Evolutionary conservation across 495 filamentous ascomycete genomes (phyloP).

Genomic region (Emericellopsis terricola): DNA sequence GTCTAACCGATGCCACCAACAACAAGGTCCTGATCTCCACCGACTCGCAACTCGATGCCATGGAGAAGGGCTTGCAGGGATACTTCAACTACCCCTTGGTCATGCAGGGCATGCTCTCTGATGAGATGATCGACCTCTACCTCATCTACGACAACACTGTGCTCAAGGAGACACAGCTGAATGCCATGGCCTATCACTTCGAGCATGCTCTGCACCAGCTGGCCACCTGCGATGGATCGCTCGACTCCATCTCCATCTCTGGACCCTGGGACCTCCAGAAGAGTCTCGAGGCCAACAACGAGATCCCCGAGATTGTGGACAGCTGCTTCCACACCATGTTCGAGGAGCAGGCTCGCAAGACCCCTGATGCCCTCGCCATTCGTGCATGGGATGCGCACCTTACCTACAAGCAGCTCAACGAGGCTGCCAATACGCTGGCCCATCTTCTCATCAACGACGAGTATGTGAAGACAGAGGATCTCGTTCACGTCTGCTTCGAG

Average conservation of each 20-base stretch:
- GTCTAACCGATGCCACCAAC: background rate
- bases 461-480: conserved; percentile 26
- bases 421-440: conserved; percentile 65
- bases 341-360: conserved; percentile 3
- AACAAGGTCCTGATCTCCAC: conserved; percentile 4
- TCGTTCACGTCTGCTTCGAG: conserved; percentile 35
- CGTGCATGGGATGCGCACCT: conserved; percentile 44
- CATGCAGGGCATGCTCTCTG: conserved; percentile 5
- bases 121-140: conserved; percentile 3
- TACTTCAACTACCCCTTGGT: conserved; percentile 9
- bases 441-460: conserved; percentile 50
- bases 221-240: background rate
- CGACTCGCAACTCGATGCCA: too few species aligned
- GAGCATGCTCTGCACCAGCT: conserved; percentile 4
- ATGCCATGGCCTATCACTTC: conserved; percentile 8
- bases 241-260: background rate
- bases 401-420: conserved; percentile 77
- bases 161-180: conserved; percentile 6
- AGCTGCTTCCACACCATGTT: conserved; percentile 11
- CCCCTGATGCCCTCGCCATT: conserved; percentile 8
- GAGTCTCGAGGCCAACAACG: background rate
- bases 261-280: background rate
- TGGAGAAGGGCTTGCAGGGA: background rate
- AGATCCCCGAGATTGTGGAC: conserved; percentile 4
- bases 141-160: conserved; percentile 6